Base-by-base conservation (phyloP, 2,329 filamentous ascomycete species). In the Podosphaera fusca region DNA sequence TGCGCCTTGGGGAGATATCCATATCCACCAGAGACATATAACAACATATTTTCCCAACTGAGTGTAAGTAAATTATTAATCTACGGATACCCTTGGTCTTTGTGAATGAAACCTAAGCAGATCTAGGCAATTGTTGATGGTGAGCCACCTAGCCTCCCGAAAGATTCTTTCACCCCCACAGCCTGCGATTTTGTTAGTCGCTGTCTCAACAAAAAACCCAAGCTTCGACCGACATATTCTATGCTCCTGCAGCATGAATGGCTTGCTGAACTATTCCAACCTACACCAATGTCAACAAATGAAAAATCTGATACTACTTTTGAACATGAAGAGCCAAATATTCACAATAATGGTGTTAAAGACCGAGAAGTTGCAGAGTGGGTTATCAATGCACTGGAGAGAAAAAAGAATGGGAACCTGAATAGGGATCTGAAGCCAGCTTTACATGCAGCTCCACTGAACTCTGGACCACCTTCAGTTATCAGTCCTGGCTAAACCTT, bases 31-130 rank as follows among this genome's bases (percentile, higher is more conserved):
- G 92, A 98, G 69, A 92, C 94, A 1, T 96, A 94, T 62, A 92
- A 90, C 68, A 96, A 95, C 66, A 98, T 98, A 63, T 96, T 98
- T 74, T 94, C 87, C 65, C 92, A 98, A 68, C 75, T 98, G 38
- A 94, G 85, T 65, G 92, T 96, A 76, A 81, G 89, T 81, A 49
- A 38, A 30, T 31, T n/a, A 47, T 56, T 12, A 35, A 29, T 35
- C 12, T 21, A 8, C 21, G 21, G 21, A 21, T 21, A 21, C 21
- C 21, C 21, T 21, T 21, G 21, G 21, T 21, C 21, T 21, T 21
- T 21, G 21, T 21, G 21, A 21, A 21, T 21, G 21, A 21, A 21
- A 21, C 21, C 21, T 21, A 21, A 21, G 21, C 9, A 4, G 4
- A 7, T 33, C 31, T 63, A 98, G 92, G 92, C 92, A 57, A 98